Percentiles rank a stretch among this genome's conserved stretches.
These are phyloP conservation scores for Thymus quinquecostatus DNA, from an alignment of 257 asterid genomes.

Conservation along the genomic window DNA sequence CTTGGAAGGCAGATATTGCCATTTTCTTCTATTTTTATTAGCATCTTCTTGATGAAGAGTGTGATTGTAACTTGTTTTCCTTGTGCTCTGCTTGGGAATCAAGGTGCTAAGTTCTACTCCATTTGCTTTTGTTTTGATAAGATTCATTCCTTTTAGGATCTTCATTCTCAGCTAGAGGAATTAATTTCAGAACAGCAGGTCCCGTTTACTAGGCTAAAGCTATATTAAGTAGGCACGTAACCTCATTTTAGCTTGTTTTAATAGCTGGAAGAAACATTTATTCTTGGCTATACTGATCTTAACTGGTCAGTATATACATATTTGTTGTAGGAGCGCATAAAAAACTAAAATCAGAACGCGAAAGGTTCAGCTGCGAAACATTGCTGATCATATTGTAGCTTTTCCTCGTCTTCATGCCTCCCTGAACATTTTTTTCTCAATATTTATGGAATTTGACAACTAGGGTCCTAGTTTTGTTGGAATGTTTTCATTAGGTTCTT, in stretches of 20 bases:
- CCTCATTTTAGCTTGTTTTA: too few relatives aligned
- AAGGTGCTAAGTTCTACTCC: too few relatives aligned
- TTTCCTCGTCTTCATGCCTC: background rate
- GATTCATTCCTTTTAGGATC: slow-evolving; percentile 50
- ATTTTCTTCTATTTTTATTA: too few relatives aligned
- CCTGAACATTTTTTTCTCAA: background rate
- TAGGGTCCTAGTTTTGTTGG: slow-evolving; percentile 14
- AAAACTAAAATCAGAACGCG: slow-evolving; percentile 78
- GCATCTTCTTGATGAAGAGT: too few relatives aligned
- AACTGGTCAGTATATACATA: background rate
- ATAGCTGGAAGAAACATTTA: too few relatives aligned
- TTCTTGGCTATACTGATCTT: too few relatives aligned
- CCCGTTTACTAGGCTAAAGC: slow-evolving; percentile 4
- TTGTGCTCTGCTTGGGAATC: too few relatives aligned
- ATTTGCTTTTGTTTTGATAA: too few relatives aligned
- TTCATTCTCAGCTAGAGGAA: slow-evolving; percentile 79
- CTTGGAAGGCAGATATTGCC: too few relatives aligned
- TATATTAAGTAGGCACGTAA: too few relatives aligned
- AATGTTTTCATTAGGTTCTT: slow-evolving; percentile 47
- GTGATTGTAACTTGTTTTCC: too few relatives aligned
- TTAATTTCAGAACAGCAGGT: slow-evolving; percentile 92
- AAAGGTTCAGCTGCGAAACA: slow-evolving; percentile 85
- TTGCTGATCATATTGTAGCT: slow-evolving; percentile 83
- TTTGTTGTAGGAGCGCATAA: slow-evolving; percentile 69
- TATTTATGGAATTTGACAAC: slow-evolving; percentile 2